These are phyloP conservation scores for Colletotrichum lupini DNA, from an alignment of 2,329 filamentous ascomycete species.

Conservation along the genomic window DNA sequence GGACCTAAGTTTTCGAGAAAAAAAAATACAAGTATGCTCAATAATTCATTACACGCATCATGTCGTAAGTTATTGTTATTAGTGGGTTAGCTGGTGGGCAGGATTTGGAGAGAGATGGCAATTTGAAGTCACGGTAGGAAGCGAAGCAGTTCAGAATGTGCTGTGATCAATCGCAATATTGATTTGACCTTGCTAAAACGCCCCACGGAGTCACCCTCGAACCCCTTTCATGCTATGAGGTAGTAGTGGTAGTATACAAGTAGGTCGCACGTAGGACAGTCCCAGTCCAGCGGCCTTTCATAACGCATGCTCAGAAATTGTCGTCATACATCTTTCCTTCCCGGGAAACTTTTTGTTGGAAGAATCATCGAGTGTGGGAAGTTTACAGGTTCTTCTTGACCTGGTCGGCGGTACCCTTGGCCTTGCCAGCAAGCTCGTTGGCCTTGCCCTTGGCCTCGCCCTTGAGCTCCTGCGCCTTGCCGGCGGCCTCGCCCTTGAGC, in stretches of 20 bases:
- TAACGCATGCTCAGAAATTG: background rate
- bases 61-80: too few species aligned
- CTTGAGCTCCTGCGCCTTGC: constrained; percentile 51
- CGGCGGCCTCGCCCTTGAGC: constrained; percentile 50
- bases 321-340: background rate
- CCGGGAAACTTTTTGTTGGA: background rate
- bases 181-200: constrained; percentile 5
- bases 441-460: constrained; percentile 48
- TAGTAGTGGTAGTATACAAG: constrained; percentile 15
- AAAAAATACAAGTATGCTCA: too few species aligned
- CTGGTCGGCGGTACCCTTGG: constrained; percentile 56
- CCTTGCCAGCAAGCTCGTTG: constrained; percentile 51
- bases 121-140: too few species aligned
- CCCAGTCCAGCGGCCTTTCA: background rate
- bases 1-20: fast-evolving
- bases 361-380: too few species aligned
- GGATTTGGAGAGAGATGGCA: too few species aligned
- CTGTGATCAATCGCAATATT: constrained; percentile 3
- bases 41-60: too few species aligned
- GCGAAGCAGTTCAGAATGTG: fast-evolving
- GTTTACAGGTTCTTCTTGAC: constrained; percentile 45
- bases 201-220: background rate
- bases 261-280: background rate
- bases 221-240: constrained; percentile 18
- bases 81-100: too few species aligned